phyloP scores from a whole-genome alignment of 352 stramenopile species.

The Blastocystis sp. region DNA sequence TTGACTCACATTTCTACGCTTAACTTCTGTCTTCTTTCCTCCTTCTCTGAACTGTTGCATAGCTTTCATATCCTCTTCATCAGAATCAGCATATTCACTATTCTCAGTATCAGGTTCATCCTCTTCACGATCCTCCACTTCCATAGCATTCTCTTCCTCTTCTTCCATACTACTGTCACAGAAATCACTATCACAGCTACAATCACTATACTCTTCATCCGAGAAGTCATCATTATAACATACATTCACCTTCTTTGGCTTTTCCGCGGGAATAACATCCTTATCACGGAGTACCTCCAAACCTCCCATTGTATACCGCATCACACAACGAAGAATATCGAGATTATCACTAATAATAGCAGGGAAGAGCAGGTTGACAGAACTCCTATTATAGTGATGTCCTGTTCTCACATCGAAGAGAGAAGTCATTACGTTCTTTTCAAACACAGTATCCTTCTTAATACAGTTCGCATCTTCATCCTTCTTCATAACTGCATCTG shows the following conservation, averaged over 20 bases:
- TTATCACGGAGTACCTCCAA: constrained; percentile 40
- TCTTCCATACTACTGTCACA: neutral
- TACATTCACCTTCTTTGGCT: neutral
- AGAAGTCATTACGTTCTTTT: neutral
- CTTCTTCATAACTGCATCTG: constrained; percentile 4
- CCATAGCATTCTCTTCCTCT: constrained; percentile 12
- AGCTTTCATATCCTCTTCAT: constrained; percentile 47
- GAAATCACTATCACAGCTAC: neutral
- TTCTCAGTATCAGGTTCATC: neutral
- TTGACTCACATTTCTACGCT: neutral
- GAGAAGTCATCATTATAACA: neutral
- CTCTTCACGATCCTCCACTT: constrained; percentile 13
- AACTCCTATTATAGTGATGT: neutral
- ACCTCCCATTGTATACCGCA: constrained; percentile 12
- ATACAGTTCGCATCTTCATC: constrained; percentile 23
- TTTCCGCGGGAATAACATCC: constrained; percentile 22
- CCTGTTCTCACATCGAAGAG: neutral
- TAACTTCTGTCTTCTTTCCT: constrained; percentile 5
- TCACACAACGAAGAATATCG: neutral
- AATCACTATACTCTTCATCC: constrained; percentile 2
- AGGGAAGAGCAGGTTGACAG: neutral
- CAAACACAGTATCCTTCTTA: constrained; percentile 10
- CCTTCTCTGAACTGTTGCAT: constrained; percentile 21
- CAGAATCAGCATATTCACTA: constrained; percentile 53
- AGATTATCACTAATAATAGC: constrained; percentile 10